Conservation (phyloP, 2,329 filamentous ascomycete species). For the Cadophora luteo-olivacea region DNA sequence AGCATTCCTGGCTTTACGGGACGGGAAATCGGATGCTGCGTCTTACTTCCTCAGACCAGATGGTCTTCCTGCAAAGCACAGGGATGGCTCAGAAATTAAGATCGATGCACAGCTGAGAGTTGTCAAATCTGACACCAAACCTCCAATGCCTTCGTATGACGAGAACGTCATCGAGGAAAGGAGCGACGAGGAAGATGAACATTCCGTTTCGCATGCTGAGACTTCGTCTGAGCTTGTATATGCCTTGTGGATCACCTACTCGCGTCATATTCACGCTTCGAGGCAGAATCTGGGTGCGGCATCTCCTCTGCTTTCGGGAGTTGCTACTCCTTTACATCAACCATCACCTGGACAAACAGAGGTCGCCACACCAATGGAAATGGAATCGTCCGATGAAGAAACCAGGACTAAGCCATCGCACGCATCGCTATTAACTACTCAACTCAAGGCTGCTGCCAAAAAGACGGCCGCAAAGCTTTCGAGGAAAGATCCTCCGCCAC, state of each 20-base stretch:
- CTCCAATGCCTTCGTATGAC: conserved; percentile 58
- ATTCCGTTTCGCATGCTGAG: conserved; percentile 51
- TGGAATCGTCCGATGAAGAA: conserved; percentile 60
- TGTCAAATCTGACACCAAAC: conserved; percentile 82
- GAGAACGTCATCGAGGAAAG: conserved; percentile 70
- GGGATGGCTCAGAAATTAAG: conserved; percentile 89
- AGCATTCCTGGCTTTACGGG: conserved; percentile 81
- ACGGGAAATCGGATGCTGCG: conserved; percentile 80
- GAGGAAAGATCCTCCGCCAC: conserved; percentile 46
- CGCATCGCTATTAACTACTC: conserved; percentile 58
- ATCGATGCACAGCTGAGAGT: conserved; percentile 97
- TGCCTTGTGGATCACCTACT: conserved; percentile 97
- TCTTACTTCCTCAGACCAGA: conserved; percentile 83
- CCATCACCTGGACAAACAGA: conserved; percentile 78
- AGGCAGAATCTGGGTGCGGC: conserved; percentile 64
- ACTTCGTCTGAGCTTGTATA: conserved; percentile 81
- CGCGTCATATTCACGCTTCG: conserved; percentile 84
- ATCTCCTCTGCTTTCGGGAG: conserved; percentile 68
- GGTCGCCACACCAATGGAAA: conserved; percentile 61
- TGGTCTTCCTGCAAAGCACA: conserved; percentile 83
- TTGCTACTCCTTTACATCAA: conserved; percentile 76
- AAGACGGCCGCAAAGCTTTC: conserved; percentile 61
- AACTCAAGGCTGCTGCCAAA: conserved; percentile 63
- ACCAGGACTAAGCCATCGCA: conserved; percentile 49
- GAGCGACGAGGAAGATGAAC: conserved; percentile 56